These are phyloP conservation scores for Corinectria fuckeliana DNA, from an alignment of 2,329 filamentous ascomycete genomes.

Conservation along the genomic window DNA sequence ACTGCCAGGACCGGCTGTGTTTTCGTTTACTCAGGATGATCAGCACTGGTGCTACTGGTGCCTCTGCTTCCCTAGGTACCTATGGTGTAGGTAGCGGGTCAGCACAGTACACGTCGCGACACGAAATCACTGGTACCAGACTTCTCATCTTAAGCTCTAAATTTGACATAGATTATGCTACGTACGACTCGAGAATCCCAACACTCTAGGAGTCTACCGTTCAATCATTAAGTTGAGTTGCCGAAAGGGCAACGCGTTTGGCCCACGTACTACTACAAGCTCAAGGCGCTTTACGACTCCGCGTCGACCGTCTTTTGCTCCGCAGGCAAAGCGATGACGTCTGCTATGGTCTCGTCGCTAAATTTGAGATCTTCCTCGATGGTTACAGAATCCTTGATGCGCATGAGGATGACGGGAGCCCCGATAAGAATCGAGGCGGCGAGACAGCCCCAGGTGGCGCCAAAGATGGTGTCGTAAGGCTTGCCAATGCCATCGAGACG, in stretches of 20 bases:
- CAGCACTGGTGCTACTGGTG: too few relatives aligned
- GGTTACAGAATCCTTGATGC: slow-evolving; percentile 76
- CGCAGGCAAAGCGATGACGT: slow-evolving; percentile 56
- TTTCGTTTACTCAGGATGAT: too few relatives aligned
- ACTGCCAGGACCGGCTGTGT: too few relatives aligned
- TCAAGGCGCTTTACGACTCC: slow-evolving; percentile 20
- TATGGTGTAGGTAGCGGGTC: background rate
- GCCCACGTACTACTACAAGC: background rate
- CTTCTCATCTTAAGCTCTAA: background rate
- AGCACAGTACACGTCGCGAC: too few relatives aligned
- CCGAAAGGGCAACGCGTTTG: background rate
- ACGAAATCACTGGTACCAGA: background rate
- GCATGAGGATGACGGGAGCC: slow-evolving; percentile 76
- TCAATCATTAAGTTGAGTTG: slow-evolving; percentile 3
- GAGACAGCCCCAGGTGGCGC: slow-evolving; percentile 73
- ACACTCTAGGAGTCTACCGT: slow-evolving; percentile 3
- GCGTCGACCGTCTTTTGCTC: slow-evolving; percentile 24
- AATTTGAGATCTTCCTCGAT: slow-evolving; percentile 85
- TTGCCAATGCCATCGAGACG: slow-evolving; percentile 35
- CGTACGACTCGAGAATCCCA: background rate
- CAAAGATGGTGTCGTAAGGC: slow-evolving; percentile 75
- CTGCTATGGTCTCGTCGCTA: slow-evolving; percentile 80
- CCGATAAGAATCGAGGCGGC: slow-evolving; percentile 75
- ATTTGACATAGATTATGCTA: background rate
- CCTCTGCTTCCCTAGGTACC: background rate